Conservation (phyloP, 805 yeast species). For the Kurtzmaniella cleridarum region DNA sequence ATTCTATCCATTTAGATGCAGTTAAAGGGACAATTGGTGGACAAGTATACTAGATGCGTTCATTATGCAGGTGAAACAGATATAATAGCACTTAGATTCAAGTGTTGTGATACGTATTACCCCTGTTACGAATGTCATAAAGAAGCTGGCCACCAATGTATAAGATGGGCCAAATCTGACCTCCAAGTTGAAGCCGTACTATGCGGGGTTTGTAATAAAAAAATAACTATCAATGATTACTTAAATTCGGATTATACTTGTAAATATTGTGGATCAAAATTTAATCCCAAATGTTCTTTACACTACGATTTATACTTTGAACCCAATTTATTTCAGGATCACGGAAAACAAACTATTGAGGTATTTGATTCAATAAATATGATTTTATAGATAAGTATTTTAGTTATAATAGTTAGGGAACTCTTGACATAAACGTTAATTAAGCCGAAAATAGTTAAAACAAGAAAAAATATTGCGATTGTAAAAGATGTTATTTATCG, state of each 20-base stretch:
- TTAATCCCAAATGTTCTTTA: constrained; percentile 34
- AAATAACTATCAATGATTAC: constrained; percentile 26
- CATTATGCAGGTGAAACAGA: constrained; percentile 33
- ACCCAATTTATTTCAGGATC: not conserved
- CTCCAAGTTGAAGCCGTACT: constrained; percentile 17
- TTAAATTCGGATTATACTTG: constrained; percentile 13
- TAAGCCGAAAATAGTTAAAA: too few relatives aligned
- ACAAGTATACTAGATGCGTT: constrained; percentile 29
- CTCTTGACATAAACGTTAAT: too few relatives aligned
- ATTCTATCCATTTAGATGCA: not conserved
- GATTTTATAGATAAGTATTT: too few relatives aligned
- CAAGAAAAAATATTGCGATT: too few relatives aligned
- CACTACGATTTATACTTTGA: constrained; percentile 35
- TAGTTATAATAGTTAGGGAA: too few relatives aligned
- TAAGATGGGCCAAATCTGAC: constrained; percentile 8
- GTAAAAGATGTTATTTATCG: too few relatives aligned
- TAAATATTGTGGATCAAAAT: constrained; percentile 18
- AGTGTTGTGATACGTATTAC: constrained; percentile 31
- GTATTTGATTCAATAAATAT: not conserved
- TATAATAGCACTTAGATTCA: constrained; percentile 34
- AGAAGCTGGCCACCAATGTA: constrained; percentile 6
- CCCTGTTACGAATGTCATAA: constrained; percentile 39
- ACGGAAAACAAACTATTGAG: not conserved
- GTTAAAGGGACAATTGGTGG: constrained; percentile 11
- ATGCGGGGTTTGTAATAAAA: constrained; percentile 32